Conservation (phyloP, 805 yeast species). For the Candida orba region DNA sequence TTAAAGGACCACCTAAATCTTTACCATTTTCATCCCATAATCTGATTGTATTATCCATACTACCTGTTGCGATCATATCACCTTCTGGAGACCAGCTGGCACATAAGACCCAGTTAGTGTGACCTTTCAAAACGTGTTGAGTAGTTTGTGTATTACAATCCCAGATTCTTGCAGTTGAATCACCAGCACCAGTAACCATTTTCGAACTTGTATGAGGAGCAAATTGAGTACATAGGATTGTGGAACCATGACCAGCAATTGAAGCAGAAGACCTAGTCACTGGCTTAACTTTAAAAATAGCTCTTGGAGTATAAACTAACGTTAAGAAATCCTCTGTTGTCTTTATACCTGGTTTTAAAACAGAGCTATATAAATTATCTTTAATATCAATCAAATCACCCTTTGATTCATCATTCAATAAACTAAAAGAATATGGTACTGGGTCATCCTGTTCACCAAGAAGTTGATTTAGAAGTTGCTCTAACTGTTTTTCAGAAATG, state of each 20-base stretch:
- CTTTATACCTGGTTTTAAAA: slow-evolving; percentile 78
- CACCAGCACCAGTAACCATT: slow-evolving; percentile 95
- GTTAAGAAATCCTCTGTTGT: slow-evolving; percentile 93
- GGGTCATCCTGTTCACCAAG: slow-evolving; percentile 60
- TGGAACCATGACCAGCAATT: slow-evolving; percentile 92
- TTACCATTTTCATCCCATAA: slow-evolving; percentile 81
- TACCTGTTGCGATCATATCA: slow-evolving; percentile 85
- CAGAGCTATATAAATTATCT: slow-evolving; percentile 70
- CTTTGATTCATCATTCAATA: slow-evolving; percentile 40
- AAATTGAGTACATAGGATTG: slow-evolving; percentile 86
- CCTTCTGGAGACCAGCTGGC: slow-evolving; percentile 93
- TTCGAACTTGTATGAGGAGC: slow-evolving; percentile 83
- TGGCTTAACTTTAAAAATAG: slow-evolving; percentile 87
- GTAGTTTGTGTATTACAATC: slow-evolving; percentile 95
- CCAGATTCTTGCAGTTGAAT: slow-evolving; percentile 93
- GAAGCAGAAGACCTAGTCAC: slow-evolving; percentile 89
- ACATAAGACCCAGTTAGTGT: slow-evolving; percentile 88
- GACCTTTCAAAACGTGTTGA: slow-evolving; percentile 71
- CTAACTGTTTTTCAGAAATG: slow-evolving; percentile 77
- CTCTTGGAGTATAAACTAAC: slow-evolving; percentile 87
- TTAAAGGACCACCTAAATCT: slow-evolving; percentile 62
- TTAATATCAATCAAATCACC: slow-evolving; percentile 59
- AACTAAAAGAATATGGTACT: slow-evolving; percentile 81
- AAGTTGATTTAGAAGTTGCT: slow-evolving; percentile 77
- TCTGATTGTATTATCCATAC: slow-evolving; percentile 86